These are phyloP conservation scores for Gossypium arboreum DNA, from an alignment of 345 rosid species.

Conservation along the genomic window DNA sequence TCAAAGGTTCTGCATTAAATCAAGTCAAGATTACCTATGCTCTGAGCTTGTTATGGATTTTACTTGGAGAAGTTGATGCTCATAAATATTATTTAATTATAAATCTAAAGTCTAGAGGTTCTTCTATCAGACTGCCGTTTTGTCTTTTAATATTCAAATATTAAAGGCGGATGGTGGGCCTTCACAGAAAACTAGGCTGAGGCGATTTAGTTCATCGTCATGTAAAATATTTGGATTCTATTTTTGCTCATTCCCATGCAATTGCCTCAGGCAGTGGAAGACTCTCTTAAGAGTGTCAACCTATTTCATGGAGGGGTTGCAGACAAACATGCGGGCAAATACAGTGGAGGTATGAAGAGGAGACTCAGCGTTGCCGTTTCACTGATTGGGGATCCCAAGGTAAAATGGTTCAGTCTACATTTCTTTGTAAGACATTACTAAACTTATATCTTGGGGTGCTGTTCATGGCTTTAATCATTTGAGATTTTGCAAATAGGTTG, in stretches of 20 bases:
- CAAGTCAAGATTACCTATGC: slow-evolving; percentile 19
- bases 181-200: no score
- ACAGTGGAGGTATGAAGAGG: slow-evolving; percentile 98
- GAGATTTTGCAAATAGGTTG: slow-evolving; percentile 48
- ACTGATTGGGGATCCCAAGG: slow-evolving; percentile 88
- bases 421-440: slow-evolving; percentile 5
- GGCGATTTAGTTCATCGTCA: background rate
- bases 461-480: background rate
- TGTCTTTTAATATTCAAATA: no score
- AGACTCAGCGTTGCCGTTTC: slow-evolving; percentile 96
- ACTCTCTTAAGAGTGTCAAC: slow-evolving; percentile 72
- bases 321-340: slow-evolving; percentile 79
- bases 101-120: background rate
- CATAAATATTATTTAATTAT: background rate
- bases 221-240: background rate
- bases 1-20: slow-evolving; percentile 59
- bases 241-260: slow-evolving; percentile 13
- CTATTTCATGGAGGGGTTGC: slow-evolving; percentile 80
- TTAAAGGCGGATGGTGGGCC: no score
- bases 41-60: background rate
- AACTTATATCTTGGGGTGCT: background rate
- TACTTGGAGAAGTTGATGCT: no score
- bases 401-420: slow-evolving; percentile 18
- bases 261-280: slow-evolving; percentile 78
- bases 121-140: background rate